Base-by-base conservation (phyloP, 2,329 filamentous ascomycete species). In the Paraphoma chrysanthemicola region DNA sequence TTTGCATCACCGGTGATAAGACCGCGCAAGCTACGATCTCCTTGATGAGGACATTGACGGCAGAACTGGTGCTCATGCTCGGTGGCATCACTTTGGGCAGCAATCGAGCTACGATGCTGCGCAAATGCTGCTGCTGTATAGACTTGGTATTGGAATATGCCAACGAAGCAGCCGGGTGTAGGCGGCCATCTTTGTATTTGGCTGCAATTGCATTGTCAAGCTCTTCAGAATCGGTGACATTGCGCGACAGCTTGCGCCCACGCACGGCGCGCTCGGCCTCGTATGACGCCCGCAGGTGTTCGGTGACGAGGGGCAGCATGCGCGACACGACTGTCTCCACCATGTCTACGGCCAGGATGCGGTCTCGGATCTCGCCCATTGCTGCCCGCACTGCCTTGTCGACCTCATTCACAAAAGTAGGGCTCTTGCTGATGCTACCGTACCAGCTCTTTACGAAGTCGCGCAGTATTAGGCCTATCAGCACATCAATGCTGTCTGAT, bases 21-120 rank as follows among this genome's bases (percentile, higher is more conserved):
- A 99, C 89, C n/a, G 92, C 92, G 76, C 95, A 97, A 18, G 92
- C 85, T n/a, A 97, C 87, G 58, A 99, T 89, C 79, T 99, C 96
- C 66, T 91, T 88, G 57, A 97, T 85, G 51, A 99, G 81, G 36
- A 89, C 90, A 31, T 86, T 87, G 7, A 97, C 93, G 42, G 91
- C 87, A 58, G 91, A 85, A 73, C 95, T 97, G 31, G 88, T 89
- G 41, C 92, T 84, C 74, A 95, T 86, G 55, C 81, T 88, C 38
- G 85, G 82, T 2, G 93, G 91, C 36, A 98, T 83, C 23, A 97
- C 78, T 56, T 85, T 82, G 2, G 92, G 91, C 23, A 98, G 78
- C 11, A 98, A 80, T 41, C 85, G 85, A 54, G 87, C 83, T 7
- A 92, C 83, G n/a, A 93, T 80, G 55, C 87, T 86, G 44, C 96